Base-by-base conservation (phyloP, 2,329 filamentous ascomycete species). In the Arthroderma uncinatum region DNA sequence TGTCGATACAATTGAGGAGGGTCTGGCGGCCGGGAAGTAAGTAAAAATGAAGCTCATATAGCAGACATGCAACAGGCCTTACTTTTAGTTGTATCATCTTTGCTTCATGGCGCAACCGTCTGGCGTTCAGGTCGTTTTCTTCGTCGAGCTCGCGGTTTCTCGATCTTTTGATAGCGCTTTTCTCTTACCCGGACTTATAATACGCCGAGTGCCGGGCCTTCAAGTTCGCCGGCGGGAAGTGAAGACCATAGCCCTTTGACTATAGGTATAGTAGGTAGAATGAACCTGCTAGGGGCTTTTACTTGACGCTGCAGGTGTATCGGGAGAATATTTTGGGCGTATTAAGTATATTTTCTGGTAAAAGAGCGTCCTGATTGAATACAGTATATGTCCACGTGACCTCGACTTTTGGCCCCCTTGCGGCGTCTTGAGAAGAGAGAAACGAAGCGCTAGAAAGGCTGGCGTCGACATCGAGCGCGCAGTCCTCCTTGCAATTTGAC, bases 1-100 rank as follows among this genome's bases (percentile, higher is more conserved):
- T 98, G 85, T 98, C 93, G 83, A 98, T 97, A 85, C 93, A 97
- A 77, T 93, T 96, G 67, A 98, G 82, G 83, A 98, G 89, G 71
- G 91, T 87, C 93, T 96, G 65, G 34, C 37, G 21, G 30, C 21
- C 40, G 19, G 25, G 8, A 40, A 30, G 33, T 50, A 39, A 55
- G 37, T 19, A 56, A 39, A 10, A 21, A 44, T 1, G 14, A 34
- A 4, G 3, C 34, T 2, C 12, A 28, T n/a, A 16, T 10, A 33
- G 12, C 16, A 54, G 2, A 23, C 3, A 48, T 25, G 40, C 1
- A 21, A 33, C 52, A 1, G 30, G 36, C 57, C 61, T 39, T 55
- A 73, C 87, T 84, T 92, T 92, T 80, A 93, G 76, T 82, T 93
- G 89, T 75, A 95, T 58, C 89, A 95, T 97, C 65, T 74, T 85